Evolutionary conservation across 2,329 filamentous ascomycete species (phyloP).

Genomic region (Colletotrichum cuscutae): DNA sequence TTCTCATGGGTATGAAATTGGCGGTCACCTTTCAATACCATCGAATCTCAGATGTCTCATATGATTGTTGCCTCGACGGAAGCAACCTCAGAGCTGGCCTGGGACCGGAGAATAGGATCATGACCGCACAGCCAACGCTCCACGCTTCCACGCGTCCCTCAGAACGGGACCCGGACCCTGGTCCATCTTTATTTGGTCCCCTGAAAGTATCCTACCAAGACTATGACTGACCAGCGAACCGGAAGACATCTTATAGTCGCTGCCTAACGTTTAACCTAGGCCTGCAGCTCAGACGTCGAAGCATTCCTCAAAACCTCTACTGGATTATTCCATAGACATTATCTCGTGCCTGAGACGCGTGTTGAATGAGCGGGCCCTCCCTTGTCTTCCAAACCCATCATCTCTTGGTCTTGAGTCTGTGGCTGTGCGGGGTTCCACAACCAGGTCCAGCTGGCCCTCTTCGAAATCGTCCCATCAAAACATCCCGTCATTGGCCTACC

Average conservation of each 20-base stretch:
- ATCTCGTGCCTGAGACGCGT: not conserved
- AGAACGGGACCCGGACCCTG: not conserved
- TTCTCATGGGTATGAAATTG: not conserved
- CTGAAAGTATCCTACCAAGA: not conserved
- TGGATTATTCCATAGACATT: not conserved
- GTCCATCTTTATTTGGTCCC: not conserved
- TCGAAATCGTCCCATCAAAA: constrained; percentile 22
- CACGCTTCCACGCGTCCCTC: not conserved
- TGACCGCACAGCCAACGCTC: not conserved
- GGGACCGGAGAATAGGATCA: not conserved
- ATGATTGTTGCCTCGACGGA: not conserved
- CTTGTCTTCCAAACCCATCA: not conserved
- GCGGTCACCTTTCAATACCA: not conserved
- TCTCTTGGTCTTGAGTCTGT: constrained; percentile 13
- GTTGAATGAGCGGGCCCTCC: not conserved
- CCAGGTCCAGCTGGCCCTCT: not conserved
- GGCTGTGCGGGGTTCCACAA: constrained; percentile 28
- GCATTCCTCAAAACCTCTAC: not conserved
- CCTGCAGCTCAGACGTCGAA: not conserved
- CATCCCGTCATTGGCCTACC: not conserved
- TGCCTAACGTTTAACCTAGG: not conserved
- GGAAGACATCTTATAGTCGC: not conserved
- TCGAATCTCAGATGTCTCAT: not conserved
- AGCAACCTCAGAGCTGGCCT: not conserved
- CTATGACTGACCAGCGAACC: not conserved